These are phyloP conservation scores for Funneliformis geosporum DNA, from an alignment of 192 early-diverging fungal genomes.

Conservation along the genomic window DNA sequence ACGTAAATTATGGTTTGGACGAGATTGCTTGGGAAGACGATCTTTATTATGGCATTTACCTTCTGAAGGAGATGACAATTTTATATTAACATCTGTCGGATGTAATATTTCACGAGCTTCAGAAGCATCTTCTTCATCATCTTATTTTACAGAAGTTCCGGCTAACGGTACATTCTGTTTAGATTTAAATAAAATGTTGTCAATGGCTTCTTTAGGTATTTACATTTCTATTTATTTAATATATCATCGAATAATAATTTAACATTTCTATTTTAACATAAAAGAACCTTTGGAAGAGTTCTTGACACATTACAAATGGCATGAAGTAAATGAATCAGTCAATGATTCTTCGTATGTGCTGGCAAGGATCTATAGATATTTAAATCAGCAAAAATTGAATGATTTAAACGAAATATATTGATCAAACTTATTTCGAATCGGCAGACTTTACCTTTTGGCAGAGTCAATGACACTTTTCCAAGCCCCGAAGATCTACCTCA, in stretches of 20 bases:
- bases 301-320: slow-evolving; percentile 38
- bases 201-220: slow-evolving; percentile 6
- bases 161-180: slow-evolving; percentile 78
- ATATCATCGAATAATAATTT: neutral
- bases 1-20: slow-evolving; percentile 72
- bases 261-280: slow-evolving; percentile 2
- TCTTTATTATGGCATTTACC: slow-evolving; percentile 69
- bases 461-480: slow-evolving; percentile 43
- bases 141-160: slow-evolving; percentile 66
- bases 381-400: neutral
- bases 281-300: slow-evolving; percentile 31
- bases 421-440: neutral
- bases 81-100: slow-evolving; percentile 56
- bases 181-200: slow-evolving; percentile 44
- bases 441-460: slow-evolving; percentile 50
- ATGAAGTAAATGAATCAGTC: neutral
- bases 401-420: neutral
- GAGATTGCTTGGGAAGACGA: slow-evolving; percentile 85
- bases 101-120: slow-evolving; percentile 39
- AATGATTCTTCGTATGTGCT: slow-evolving; percentile 16
- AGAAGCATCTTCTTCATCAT: neutral
- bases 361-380: slow-evolving; percentile 19
- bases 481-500: slow-evolving; percentile 34
- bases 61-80: slow-evolving; percentile 23
- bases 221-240: neutral